These are phyloP conservation scores for Rachicladosporium sp. DNA, from an alignment of 2,329 filamentous ascomycete genomes.

Conservation along the genomic window DNA sequence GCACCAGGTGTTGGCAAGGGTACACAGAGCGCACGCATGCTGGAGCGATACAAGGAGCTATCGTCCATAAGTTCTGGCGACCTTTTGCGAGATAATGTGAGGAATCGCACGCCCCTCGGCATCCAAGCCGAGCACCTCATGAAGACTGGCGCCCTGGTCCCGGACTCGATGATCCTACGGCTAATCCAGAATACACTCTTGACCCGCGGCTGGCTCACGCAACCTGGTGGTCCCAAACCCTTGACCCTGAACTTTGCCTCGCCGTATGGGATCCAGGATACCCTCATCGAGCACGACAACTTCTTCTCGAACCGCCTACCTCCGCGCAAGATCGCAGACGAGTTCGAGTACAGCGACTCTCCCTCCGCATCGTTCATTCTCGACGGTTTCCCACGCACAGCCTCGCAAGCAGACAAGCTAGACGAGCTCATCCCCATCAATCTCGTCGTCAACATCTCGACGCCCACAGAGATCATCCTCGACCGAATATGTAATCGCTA, in stretches of 20 bases:
- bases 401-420: constrained; percentile 62
- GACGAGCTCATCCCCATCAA: constrained; percentile 86
- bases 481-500: constrained; percentile 83
- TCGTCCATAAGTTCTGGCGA: constrained; percentile 90
- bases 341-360: constrained; percentile 47
- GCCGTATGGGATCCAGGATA: constrained; percentile 1
- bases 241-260: constrained; percentile 28
- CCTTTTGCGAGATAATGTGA: constrained; percentile 82
- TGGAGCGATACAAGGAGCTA: constrained; percentile 76
- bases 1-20: constrained; percentile 93
- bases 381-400: constrained; percentile 89
- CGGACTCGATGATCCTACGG: constrained; percentile 80
- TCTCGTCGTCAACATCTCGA: constrained; percentile 75
- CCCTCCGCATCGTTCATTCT: constrained; percentile 83
- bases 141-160: constrained; percentile 77
- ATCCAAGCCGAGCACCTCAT: constrained; percentile 85
- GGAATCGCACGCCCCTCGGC: constrained; percentile 67
- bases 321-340: constrained; percentile 13
- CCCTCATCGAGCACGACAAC: constrained; percentile 21
- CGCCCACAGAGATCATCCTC: constrained; percentile 75
- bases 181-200: constrained; percentile 84
- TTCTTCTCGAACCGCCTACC: constrained; percentile 27
- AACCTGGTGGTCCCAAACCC: constrained; percentile 28
- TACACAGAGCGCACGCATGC: constrained; percentile 82
- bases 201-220: constrained; percentile 65